phyloP scores from a whole-genome alignment of 2,329 filamentous ascomycete genomes.

The Didymella keratinophila region DNA sequence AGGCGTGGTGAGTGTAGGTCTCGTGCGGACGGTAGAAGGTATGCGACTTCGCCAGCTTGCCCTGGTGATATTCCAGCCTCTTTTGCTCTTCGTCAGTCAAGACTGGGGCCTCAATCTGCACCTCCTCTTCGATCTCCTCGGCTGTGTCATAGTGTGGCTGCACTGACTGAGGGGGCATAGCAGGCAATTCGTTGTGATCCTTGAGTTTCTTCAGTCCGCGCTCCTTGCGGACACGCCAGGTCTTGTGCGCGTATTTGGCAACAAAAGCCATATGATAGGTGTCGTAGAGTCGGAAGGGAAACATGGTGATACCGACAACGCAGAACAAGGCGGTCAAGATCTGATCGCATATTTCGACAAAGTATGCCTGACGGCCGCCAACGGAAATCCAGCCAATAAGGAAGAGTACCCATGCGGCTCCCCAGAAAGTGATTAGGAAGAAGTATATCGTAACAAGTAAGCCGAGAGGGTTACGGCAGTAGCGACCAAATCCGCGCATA shows the following conservation, averaged over 20 bases:
- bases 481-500: constrained; percentile 82
- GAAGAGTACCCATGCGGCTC: constrained; percentile 86
- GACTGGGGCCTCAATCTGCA: constrained; percentile 61
- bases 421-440: constrained; percentile 85
- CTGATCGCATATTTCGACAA: constrained; percentile 64
- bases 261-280: constrained; percentile 89
- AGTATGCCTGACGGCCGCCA: constrained; percentile 70
- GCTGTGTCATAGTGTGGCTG: constrained; percentile 51
- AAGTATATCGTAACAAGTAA: constrained; percentile 87
- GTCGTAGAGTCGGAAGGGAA: constrained; percentile 77
- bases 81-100: constrained; percentile 70
- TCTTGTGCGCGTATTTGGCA: constrained; percentile 71
- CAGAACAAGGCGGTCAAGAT: constrained; percentile 69
- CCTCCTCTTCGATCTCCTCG: constrained; percentile 32
- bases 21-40: constrained; percentile 91
- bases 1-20: constrained; percentile 82
- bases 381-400: constrained; percentile 89
- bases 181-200: constrained; percentile 73
- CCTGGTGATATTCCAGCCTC: constrained; percentile 76
- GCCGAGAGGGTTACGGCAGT: constrained; percentile 74
- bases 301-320: constrained; percentile 67
- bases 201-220: constrained; percentile 66
- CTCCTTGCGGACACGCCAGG: constrained; percentile 70
- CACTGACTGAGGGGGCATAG: constrained; percentile 48
- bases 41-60: constrained; percentile 80